Percentiles rank a stretch among this genome's conserved stretches.
Evolutionary conservation across 1,284 basidiomycete species (phyloP).

Genomic region (Apiotrichum gamsii): DNA sequence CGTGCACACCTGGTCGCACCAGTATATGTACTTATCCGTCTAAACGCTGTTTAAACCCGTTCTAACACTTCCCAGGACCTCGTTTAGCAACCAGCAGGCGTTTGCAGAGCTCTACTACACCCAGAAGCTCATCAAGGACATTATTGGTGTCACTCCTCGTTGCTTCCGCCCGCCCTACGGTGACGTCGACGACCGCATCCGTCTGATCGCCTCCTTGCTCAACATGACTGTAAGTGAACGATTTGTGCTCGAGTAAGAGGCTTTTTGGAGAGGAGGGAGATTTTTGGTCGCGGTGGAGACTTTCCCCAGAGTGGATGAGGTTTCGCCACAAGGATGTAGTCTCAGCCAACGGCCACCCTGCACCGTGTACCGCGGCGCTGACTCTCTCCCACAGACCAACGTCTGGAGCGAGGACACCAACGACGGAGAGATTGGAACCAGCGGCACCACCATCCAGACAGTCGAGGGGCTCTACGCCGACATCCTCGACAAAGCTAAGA

Average conservation of each 20-base stretch:
- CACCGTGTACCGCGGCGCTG: too few relatives aligned
- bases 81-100: constrained; percentile 50
- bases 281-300: too few relatives aligned
- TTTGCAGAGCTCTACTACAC: constrained; percentile 56
- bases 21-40: too few relatives aligned
- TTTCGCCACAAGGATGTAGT: too few relatives aligned
- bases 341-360: too few relatives aligned
- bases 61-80: constrained; percentile 16
- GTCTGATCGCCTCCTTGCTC: constrained; percentile 50
- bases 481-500: constrained; percentile 42
- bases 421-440: constrained; percentile 47
- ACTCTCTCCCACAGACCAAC: too few relatives aligned
- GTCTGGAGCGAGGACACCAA: constrained; percentile 52
- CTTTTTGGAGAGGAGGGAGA: too few relatives aligned
- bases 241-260: too few relatives aligned
- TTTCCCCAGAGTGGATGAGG: too few relatives aligned
- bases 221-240: too few relatives aligned
- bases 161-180: constrained; percentile 52
- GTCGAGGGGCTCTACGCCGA: constrained; percentile 50
- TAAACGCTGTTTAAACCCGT: neutral
- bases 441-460: constrained; percentile 35
- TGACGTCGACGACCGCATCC: constrained; percentile 53
- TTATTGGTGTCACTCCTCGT: constrained; percentile 50
- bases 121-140: constrained; percentile 50
- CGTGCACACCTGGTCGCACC: constrained; percentile 44